phyloP scores from a whole-genome alignment of 768 basidiomycete genomes.

The Suillus discolor region DNA sequence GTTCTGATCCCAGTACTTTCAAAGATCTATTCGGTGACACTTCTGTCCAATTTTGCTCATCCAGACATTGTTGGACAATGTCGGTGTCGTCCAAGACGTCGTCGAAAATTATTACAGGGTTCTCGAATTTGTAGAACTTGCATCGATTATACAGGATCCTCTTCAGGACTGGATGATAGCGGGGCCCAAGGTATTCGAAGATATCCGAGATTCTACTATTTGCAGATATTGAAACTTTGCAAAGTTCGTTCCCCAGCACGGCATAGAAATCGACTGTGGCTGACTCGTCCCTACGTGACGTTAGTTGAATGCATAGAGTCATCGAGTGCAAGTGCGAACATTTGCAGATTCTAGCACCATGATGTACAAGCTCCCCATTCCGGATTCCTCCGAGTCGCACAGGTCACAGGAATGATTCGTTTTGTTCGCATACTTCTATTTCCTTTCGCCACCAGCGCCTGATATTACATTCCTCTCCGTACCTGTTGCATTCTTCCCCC shows the following conservation, averaged over 20 bases:
- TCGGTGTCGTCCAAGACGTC: background rate
- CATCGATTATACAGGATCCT: background rate
- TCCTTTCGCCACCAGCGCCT: constrained; percentile 18
- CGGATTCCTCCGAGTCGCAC: constrained; percentile 46
- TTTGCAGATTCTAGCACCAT: background rate
- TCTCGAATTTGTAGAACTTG: background rate
- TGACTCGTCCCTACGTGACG: background rate
- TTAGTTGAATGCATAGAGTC: background rate
- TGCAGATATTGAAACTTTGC: background rate
- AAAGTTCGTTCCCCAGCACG: background rate
- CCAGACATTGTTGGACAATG: background rate
- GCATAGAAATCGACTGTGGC: background rate
- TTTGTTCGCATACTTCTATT: constrained; percentile 24
- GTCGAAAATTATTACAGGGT: background rate
- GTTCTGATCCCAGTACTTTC: background rate
- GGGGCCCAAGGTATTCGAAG: background rate
- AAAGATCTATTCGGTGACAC: background rate
- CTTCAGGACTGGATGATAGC: background rate
- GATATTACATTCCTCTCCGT: constrained; percentile 11
- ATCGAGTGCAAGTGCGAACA: background rate
- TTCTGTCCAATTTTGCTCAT: background rate
- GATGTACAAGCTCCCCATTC: constrained; percentile 71
- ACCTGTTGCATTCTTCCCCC: constrained; percentile 22
- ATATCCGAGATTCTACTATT: background rate
- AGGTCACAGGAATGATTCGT: constrained; percentile 24